Evolutionary conservation across 148 eudicot species (phyloP), one percentile per base, ranked within the genome.

Genomic region (Chenopodium formosanum): DNA sequence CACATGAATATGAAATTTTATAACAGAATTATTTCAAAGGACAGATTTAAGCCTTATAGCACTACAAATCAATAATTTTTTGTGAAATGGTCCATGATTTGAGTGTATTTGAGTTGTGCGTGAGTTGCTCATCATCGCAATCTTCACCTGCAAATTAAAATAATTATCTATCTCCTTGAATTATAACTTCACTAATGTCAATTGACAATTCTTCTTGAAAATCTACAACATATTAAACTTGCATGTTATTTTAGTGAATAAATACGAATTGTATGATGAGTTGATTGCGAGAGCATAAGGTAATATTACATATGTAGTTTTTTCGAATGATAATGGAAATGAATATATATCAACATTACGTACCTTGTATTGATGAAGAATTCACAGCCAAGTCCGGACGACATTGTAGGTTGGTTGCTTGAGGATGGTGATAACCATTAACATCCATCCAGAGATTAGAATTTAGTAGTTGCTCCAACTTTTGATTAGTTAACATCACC

Each of bases 341-440:
- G 7, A 14, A 17, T 56, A 53, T 56, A 22, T 16, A 13, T 56
- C 22, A 16, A 29, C 23, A 9, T 68, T 70, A 70, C 74, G 19
- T 70, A 40, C 22, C 44, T 69, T 69, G 46, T 70, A 70, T 5
- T 6, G 13, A 20, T 6, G 27, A 70, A 20, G 74, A 70, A 13
- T 20, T 40, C 2, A 37, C 5, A 6, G 17, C 12, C 23, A 40
- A 5, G 8, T 56, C 4, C 22, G 14, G 4, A 70, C 50, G 13
- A 70, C 74, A 17, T 69, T 70, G 74, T 20, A 19, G n/a, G 48
- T 40, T 14, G 62, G 62, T 73, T 73, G 76, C 6, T 73, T 73
- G 20, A 73, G 29, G 46, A 10, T 22, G 77, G n/a, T 50, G 37
- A 50, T 74, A 13, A 52, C n/a, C 37, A 34, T 76, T 11, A 37